These are phyloP conservation scores for Neurospora sp. DNA, from an alignment of 495 filamentous ascomycete genomes.

Conservation along the genomic window DNA sequence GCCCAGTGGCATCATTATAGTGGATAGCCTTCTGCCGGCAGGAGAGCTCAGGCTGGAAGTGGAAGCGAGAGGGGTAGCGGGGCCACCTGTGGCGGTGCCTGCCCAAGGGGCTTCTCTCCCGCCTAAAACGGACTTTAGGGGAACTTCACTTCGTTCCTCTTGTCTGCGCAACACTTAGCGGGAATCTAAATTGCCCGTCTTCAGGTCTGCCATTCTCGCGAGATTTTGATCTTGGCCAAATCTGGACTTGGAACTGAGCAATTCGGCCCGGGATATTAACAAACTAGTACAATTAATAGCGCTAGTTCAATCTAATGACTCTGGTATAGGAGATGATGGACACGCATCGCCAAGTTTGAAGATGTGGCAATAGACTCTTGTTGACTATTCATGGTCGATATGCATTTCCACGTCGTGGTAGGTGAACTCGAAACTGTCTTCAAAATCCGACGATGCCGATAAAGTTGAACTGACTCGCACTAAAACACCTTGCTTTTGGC, in stretches of 20 bases:
- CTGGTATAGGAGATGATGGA: background rate
- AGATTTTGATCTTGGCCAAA: background rate
- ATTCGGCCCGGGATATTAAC: background rate
- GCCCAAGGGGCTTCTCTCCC: background rate
- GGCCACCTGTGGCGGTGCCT: background rate
- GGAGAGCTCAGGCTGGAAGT: background rate
- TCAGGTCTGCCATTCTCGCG: background rate
- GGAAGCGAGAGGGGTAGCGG: background rate
- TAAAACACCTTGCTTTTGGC: background rate
- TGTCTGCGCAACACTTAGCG: background rate
- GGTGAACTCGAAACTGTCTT: background rate
- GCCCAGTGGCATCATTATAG: background rate
- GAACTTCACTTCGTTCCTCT: background rate
- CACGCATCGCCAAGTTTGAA: background rate
- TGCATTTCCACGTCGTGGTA: background rate
- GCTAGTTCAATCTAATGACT: background rate
- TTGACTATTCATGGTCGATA: background rate
- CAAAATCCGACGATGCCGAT: background rate
- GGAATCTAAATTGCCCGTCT: background rate
- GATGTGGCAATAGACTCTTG: background rate
- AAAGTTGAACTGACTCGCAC: background rate
- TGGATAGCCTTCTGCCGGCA: background rate
- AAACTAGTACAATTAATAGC: background rate
- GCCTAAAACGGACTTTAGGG: background rate
- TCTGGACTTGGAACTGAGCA: background rate